Conservation (phyloP, 2,329 filamentous ascomycete species). For the Talaromyces atroroseus region DNA sequence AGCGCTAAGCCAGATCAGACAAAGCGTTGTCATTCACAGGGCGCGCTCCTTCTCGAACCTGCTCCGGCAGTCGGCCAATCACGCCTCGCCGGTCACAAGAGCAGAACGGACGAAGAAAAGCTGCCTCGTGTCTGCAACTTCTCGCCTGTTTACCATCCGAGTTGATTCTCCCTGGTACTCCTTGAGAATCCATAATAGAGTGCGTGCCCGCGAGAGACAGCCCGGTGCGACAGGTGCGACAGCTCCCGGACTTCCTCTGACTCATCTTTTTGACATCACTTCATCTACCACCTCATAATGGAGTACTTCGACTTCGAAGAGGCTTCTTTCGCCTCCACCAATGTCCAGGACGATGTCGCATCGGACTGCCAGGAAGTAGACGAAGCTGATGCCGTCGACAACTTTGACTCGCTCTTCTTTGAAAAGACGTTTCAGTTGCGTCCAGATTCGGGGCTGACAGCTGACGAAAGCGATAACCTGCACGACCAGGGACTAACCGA, state of each 20-base stretch:
- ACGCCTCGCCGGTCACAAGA: not conserved
- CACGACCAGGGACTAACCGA: not conserved
- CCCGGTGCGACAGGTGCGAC: not conserved
- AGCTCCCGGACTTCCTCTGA: not conserved
- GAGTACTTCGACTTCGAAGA: constrained; percentile 47
- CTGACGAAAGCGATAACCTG: constrained; percentile 13
- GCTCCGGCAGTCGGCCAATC: not conserved
- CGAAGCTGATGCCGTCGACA: constrained; percentile 32
- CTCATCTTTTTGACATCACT: not conserved
- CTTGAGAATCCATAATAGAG: not conserved
- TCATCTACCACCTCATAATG: constrained; percentile 23
- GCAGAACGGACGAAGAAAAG: not conserved
- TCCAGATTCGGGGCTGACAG: constrained; percentile 20
- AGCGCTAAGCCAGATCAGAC: not conserved
- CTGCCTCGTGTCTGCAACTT: not conserved
- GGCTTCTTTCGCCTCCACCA: constrained; percentile 34
- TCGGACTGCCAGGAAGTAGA: constrained; percentile 35
- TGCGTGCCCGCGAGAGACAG: not conserved
- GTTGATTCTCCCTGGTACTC: not conserved
- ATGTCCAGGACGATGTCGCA: constrained; percentile 30
- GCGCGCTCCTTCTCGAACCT: constrained; percentile 7
- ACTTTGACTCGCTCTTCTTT: constrained; percentile 37
- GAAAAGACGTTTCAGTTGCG: constrained; percentile 39
- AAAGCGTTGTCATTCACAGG: constrained; percentile 12
- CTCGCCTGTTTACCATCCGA: not conserved